Base-by-base conservation (phyloP, 2,329 filamentous ascomycete genomes). In the Aureobasidium sp. region DNA sequence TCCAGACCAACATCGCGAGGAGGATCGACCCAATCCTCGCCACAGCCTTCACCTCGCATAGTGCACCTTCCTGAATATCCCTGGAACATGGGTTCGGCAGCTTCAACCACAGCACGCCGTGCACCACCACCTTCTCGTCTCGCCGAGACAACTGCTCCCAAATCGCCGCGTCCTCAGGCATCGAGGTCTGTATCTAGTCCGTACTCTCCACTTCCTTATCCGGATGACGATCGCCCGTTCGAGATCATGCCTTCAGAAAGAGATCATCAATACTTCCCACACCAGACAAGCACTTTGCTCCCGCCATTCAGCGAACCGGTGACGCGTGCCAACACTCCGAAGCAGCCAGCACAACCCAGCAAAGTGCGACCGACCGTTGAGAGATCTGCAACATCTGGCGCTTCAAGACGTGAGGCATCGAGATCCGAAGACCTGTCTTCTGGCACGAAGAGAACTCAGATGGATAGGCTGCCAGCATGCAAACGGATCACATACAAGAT, bases 401-500 rank as follows among this genome's bases (percentile, higher is more conserved):
- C 57, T 12, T 50, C 45, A 52, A 50, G 39, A 29, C 48, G 37
- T 19, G 53, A 53, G 22, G 24, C 24, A 27, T 48, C 59, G 2
- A 53, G 53, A 15, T 52, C 48, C 2, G 59, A 22, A 11, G 73
- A 75, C 49, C 69, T 27, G 5, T 47, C 29, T 3, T 27, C 29
- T 6, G 75, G 50, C 78, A 69, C 59, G 68, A 69, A 24, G 29
- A 45, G 19, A 24, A n/a, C 9, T 45, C 64, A 69, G 69, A 64
- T 65, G 67, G 42, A 39, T 4, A 31, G 45, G 5, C 50, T 92
- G 15, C 84, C 88, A 3, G 80, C 85, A 2, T 96, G 92, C 68
- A 87, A 86, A 7, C 82, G 90, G 64, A 83, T 81, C 42, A 76
- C 80, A 5, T 82, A 84, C 12, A 81, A 84, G 14, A 76, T 82